Conservation (phyloP, 768 basidiomycete species). For the Dictyophora rubrovolvata region DNA sequence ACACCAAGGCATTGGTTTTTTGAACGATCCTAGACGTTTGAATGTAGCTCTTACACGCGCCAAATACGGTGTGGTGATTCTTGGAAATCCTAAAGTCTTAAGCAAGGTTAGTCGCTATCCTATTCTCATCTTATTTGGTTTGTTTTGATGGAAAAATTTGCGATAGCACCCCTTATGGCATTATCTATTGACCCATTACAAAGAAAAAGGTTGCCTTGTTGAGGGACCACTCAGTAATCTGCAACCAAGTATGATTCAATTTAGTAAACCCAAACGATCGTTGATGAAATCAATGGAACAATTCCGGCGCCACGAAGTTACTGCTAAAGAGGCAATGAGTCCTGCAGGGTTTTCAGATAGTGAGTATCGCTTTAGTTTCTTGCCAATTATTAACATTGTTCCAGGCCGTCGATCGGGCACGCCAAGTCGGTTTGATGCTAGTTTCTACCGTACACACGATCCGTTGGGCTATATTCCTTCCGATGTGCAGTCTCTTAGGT, state of each 20-base stretch:
- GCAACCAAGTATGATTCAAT: constrained; percentile 98
- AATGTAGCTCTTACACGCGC: constrained; percentile 97
- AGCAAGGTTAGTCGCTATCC: constrained; percentile 86
- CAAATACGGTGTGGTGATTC: constrained; percentile 95
- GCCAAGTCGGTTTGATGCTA: constrained; percentile 89
- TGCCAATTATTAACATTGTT: constrained; percentile 10
- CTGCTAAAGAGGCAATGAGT: constrained; percentile 67
- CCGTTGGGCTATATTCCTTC: constrained; percentile 89
- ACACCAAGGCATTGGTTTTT: constrained; percentile 98
- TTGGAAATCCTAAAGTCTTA: constrained; percentile 99
- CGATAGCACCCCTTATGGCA: constrained; percentile 95
- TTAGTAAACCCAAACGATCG: constrained; percentile 91
- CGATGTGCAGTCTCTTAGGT: constrained; percentile 90
- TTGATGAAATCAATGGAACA: constrained; percentile 86
- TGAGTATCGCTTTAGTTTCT: constrained; percentile 22
- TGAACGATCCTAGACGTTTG: constrained; percentile 92
- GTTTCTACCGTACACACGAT: constrained; percentile 94
- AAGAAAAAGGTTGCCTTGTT: constrained; percentile 87
- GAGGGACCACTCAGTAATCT: constrained; percentile 95
- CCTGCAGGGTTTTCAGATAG: constrained; percentile 36
- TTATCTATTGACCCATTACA: constrained; percentile 95
- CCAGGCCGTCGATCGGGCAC: constrained; percentile 69
- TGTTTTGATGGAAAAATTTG: no score
- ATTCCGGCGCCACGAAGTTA: constrained; percentile 88
- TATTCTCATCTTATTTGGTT: constrained; percentile 1